Percentiles rank a stretch among this genome's conserved stretches.
phyloP scores from a whole-genome alignment of 2,329 filamentous ascomycete genomes.

The Talaromyces rugulosus region DNA sequence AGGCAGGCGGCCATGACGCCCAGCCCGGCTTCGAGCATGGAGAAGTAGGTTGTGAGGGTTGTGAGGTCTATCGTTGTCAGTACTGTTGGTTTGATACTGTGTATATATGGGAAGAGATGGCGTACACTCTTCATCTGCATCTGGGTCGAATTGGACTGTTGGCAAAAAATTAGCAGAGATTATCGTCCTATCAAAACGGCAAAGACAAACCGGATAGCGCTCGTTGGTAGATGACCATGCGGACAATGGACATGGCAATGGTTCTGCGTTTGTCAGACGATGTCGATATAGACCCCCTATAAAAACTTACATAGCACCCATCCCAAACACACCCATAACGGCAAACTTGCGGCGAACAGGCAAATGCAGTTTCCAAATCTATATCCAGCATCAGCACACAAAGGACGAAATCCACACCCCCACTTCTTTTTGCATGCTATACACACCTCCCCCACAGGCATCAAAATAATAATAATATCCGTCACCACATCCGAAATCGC shows the following conservation, averaged over 20 bases:
- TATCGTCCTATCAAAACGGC: not conserved
- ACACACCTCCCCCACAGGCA: not conserved
- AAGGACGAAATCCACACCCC: too few species aligned
- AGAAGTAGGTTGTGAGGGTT: not conserved
- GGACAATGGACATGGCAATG: constrained; percentile 4
- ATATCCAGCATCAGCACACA: not conserved
- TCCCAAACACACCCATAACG: not conserved
- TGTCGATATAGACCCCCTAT: not conserved
- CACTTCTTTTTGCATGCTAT: too few species aligned
- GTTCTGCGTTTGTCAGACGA: not conserved
- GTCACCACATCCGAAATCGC: not conserved
- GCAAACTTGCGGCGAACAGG: not conserved
- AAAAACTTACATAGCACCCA: not conserved
- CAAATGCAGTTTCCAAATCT: not conserved
- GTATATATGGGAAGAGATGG: not conserved
- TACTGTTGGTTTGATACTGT: not conserved
- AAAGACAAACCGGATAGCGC: not conserved
- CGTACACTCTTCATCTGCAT: not conserved
- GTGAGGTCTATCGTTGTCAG: not conserved
- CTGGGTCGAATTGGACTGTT: not conserved
- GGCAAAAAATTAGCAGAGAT: not conserved
- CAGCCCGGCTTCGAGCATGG: constrained; percentile 4
- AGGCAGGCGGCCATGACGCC: constrained; percentile 3
- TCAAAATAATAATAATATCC: constrained; percentile 2
- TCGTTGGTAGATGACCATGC: constrained; percentile 7